phyloP scores from a whole-genome alignment of 495 filamentous ascomycete species.

The Lasiosphaeria ovina region DNA sequence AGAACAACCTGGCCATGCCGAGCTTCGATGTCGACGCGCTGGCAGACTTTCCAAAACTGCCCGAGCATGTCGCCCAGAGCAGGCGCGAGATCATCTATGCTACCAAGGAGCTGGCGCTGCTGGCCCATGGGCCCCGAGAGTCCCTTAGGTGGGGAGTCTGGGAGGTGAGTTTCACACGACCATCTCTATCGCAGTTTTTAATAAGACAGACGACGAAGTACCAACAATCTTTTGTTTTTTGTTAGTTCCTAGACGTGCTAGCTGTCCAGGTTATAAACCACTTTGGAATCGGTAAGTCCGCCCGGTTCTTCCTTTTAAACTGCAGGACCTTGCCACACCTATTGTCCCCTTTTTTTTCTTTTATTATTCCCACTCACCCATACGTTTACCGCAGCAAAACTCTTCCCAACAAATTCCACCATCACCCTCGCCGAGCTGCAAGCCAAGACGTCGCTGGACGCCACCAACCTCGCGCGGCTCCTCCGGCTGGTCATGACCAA shows the following conservation, averaged over 20 bases:
- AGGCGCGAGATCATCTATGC: slow-evolving; percentile 39
- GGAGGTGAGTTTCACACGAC: slow-evolving; percentile 28
- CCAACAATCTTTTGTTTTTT: slow-evolving; percentile 2
- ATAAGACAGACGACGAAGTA: background rate
- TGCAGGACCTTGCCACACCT: too few species aligned
- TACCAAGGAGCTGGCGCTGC: slow-evolving; percentile 36
- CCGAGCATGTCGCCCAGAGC: slow-evolving; percentile 36
- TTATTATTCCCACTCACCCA: slow-evolving; percentile 7
- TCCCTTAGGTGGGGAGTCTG: slow-evolving; percentile 41
- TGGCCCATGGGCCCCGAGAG: slow-evolving; percentile 45
- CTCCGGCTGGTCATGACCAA: slow-evolving; percentile 58
- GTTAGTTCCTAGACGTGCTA: slow-evolving; percentile 39
- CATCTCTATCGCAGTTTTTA: background rate
- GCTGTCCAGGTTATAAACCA: slow-evolving; percentile 40
- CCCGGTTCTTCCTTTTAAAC: too few species aligned
- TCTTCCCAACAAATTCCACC: slow-evolving; percentile 37
- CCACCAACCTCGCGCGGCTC: slow-evolving; percentile 48
- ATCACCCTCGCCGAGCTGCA: slow-evolving; percentile 47
- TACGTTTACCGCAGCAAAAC: slow-evolving; percentile 28
- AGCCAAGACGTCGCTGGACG: slow-evolving; percentile 37
- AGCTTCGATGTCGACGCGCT: slow-evolving; percentile 39
- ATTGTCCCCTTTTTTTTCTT: background rate
- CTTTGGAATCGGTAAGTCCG: slow-evolving; percentile 36
- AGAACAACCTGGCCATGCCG: slow-evolving; percentile 35
- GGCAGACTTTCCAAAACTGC: slow-evolving; percentile 39